Evolutionary conservation across 768 basidiomycete species (phyloP), one percentile per base, ranked within the genome.

Genomic region (Albatrellus ellisii): DNA sequence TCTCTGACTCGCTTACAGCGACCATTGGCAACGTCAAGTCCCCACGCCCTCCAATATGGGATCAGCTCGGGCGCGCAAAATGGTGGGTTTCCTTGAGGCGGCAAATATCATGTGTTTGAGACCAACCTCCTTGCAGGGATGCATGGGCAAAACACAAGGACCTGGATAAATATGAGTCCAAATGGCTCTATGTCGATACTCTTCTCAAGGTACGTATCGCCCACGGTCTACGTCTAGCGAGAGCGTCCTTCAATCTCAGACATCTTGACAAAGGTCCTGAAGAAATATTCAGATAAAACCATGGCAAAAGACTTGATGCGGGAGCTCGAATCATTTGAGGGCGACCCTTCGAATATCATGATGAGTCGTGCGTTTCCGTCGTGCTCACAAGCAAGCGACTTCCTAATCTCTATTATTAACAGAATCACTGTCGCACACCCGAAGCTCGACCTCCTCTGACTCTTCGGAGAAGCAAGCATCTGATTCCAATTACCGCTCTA

Each of bases 111-210:
- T 53, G 46, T 53, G 52, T 36, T 46, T 15, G 46, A 35, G 28
- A 21, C 18, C 24, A 29, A 27, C 44, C 20, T 25, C 14, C 10
- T 41, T 17, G 20, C 40, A 91, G 89, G 88, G 90, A 92, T 64
- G 86, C 86, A 33, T 97, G 92, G 92, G 80, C 83, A 36, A 94
- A 91, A 57, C 88, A 92, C 56, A 82, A 78, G 50, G 88, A 90
- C 48, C 56, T 91, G 29, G 75, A 80, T 47, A 56, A 72, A 18
- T 70, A 70, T 41, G 84, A 92, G 54, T 90, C 92, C 2, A 92
- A 89, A 61, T 79, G 79, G 72, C 59, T 80, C 14, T 97, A 97
- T 61, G 88, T 94, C 2, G 85, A 89, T 42, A 82, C 87, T 8
- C 59, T 97, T 33, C 59, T 92, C 29, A 86, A 85, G 70, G 91